These are phyloP conservation scores for Alloascoidea hylecoeti DNA, from an alignment of 805 yeast species.

Conservation along the genomic window DNA sequence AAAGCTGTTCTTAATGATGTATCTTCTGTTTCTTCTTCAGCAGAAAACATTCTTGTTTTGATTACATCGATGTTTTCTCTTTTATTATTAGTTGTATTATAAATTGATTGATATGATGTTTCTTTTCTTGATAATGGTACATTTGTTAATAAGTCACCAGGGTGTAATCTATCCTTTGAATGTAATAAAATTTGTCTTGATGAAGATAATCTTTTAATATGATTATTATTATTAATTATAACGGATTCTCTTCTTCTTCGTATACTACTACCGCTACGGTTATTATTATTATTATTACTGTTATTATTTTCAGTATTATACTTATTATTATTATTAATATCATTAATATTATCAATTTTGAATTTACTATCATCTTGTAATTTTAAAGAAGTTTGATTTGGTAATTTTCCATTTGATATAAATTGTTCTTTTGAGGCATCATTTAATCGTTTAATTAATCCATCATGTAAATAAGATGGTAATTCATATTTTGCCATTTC, in stretches of 20 bases:
- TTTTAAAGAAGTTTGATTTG: neutral
- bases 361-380: neutral
- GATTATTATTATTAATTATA: neutral
- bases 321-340: neutral
- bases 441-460: constrained; percentile 8
- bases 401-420: neutral
- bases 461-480: constrained; percentile 53
- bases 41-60: constrained; percentile 28
- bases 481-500: constrained; percentile 28
- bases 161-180: constrained; percentile 32
- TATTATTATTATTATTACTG: neutral
- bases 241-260: constrained; percentile 1
- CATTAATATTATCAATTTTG: neutral
- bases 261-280: neutral
- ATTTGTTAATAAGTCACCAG: constrained; percentile 76
- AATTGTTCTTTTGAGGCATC: neutral
- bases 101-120: constrained; percentile 13
- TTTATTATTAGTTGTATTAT: constrained; percentile 7
- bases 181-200: constrained; percentile 39
- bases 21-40: constrained; percentile 63
- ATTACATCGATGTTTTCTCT: too few relatives aligned
- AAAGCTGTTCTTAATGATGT: constrained; percentile 46
- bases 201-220: too few relatives aligned
- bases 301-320: neutral
- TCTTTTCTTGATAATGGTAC: constrained; percentile 49